Conservation (phyloP, 768 basidiomycete genomes). For the Brasilioporus rufonigricans region DNA sequence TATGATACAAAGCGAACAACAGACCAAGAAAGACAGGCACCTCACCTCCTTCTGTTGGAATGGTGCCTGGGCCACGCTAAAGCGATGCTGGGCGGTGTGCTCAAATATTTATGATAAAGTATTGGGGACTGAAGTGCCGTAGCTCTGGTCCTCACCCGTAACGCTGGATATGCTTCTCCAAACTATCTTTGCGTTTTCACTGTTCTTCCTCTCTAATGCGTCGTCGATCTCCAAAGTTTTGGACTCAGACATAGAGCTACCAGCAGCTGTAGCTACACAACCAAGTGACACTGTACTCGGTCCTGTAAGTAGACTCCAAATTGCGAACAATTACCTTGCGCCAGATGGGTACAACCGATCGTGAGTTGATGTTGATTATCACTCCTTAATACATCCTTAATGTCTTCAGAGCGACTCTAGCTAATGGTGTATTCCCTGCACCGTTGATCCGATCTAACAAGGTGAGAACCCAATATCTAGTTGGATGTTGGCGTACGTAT, state of each 20-base stretch:
- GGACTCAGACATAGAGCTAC: background rate
- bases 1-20: background rate
- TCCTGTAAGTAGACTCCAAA: background rate
- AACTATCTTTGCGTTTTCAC: background rate
- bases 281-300: background rate
- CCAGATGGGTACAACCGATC: slow-evolving; percentile 7
- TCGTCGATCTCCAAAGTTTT: background rate
- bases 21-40: background rate
- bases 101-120: background rate
- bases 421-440: slow-evolving; percentile 32
- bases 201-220: slow-evolving; percentile 1
- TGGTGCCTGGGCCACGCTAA: background rate
- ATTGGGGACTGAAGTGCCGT: background rate
- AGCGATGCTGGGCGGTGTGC: background rate
- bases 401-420: background rate
- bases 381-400: background rate
- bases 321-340: background rate
- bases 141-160: background rate
- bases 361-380: background rate
- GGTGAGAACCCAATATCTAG: slow-evolving; percentile 4
- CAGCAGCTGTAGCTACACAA: too few relatives aligned
- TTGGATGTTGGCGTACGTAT: background rate
- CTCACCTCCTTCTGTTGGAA: background rate
- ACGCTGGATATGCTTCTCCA: background rate
- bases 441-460: slow-evolving; percentile 43